Evolutionary conservation across 2,329 filamentous ascomycete species (phyloP), one percentile per base, ranked within the genome.

Genomic region (Claviceps sp.): DNA sequence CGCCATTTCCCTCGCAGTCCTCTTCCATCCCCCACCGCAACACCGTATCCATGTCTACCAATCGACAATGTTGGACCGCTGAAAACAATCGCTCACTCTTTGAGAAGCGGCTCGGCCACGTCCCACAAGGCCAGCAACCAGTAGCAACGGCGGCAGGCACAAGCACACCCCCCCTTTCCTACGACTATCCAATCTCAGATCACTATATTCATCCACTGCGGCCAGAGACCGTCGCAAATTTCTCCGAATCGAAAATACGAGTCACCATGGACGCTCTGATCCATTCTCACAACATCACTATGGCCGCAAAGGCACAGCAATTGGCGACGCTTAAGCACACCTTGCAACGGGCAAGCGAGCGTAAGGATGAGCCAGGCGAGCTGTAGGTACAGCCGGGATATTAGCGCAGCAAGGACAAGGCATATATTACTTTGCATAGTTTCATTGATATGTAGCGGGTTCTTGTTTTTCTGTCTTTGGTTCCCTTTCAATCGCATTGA

Each of bases 221-320:
- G 4, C 24, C 16, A 47, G 37, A 37, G 13, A n/a, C 14, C 20
- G 3, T 26, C 5, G 47, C 20, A 49, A 14, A 49, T 9, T 5
- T 50, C 37, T 41, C 51, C 3, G 51, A 53, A 22, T 50, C 51
- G 5, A 26, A 14, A 14, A 43, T 50, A 47, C 51, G 51, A 37
- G 24, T 53, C 11, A 37, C 42, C 34, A 53, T 53, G 37, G 51
- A 53, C 37, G 18, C 24, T 9, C 14, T 53, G 24, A 20, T 40
- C n/a, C 49, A 42, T 44, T 26, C 38, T 7, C 22, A 7, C 9
- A 2, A 34, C 9, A 34, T 13, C 2, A 41, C n/a, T 16, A 16
- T 26, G 5, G 14, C 26, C 18, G 5, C 24, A n/a, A 53, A 43
- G 34, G 24, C 16, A 16, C 22, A 50, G 14, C 37, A 47, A 22